phyloP scores from a whole-genome alignment of 1,139 yeast genomes.

The Torulaspora pretoriensis region DNA sequence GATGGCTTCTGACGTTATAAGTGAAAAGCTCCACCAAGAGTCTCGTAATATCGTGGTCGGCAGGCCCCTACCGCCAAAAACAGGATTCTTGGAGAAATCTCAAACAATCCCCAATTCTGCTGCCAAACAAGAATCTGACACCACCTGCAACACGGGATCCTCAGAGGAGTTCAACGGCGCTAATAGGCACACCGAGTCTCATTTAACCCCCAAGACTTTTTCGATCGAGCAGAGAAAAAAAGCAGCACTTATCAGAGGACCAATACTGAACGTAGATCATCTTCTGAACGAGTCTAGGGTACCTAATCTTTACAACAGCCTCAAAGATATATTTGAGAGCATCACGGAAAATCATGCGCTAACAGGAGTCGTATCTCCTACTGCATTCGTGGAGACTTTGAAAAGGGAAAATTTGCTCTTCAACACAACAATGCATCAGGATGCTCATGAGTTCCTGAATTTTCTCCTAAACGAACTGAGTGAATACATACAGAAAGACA shows the following conservation, averaged over 20 bases:
- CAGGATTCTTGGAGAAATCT: background rate
- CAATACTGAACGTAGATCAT: conserved; percentile 75
- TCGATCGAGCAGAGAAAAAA: conserved; percentile 73
- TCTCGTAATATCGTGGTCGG: conserved; percentile 31
- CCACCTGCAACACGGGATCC: background rate
- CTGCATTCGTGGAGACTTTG: conserved; percentile 63
- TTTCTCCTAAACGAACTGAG: conserved; percentile 77
- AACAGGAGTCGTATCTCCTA: conserved; percentile 84
- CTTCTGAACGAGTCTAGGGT: conserved; percentile 19
- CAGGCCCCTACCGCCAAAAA: conserved; percentile 14
- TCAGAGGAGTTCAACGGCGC: background rate
- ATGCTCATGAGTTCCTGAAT: conserved; percentile 94
- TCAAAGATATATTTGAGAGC: conserved; percentile 81
- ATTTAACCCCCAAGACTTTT: conserved; percentile 5
- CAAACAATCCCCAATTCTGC: background rate
- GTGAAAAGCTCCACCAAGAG: conserved; percentile 31
- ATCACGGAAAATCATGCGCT: conserved; percentile 67
- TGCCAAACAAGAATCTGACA: background rate
- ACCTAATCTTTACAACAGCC: conserved; percentile 62
- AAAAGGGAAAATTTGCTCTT: conserved; percentile 81
- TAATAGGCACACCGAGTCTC: background rate
- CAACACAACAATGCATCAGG: conserved; percentile 93
- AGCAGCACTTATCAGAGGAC: conserved; percentile 76
- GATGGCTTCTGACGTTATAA: conserved; percentile 26
- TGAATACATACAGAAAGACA: conserved; percentile 48